Percentiles rank a stretch among this genome's conserved stretches.
These are phyloP conservation scores for Leccinum solheimii DNA, from an alignment of 1,284 basidiomycete species.

Conservation along the genomic window DNA sequence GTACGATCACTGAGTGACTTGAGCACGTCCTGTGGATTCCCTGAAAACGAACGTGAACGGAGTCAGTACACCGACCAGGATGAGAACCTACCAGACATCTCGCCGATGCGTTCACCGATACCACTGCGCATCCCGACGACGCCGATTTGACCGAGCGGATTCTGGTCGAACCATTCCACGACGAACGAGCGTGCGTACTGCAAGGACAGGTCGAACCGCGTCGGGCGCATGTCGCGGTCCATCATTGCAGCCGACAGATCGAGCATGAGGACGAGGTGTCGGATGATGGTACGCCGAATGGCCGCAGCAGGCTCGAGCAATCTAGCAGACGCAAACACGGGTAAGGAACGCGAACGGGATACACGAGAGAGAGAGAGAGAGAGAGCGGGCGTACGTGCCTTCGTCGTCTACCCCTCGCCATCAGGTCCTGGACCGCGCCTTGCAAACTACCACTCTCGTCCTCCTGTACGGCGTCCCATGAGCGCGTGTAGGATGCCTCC, in stretches of 20 bases:
- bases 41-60: constrained; percentile 41
- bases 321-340: constrained; percentile 37
- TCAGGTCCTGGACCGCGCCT: constrained; percentile 83
- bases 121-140: constrained; percentile 91
- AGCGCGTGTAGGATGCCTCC: constrained; percentile 93
- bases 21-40: constrained; percentile 93
- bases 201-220: constrained; percentile 85
- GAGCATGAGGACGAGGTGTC: constrained; percentile 88
- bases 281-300: constrained; percentile 93
- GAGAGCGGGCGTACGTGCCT: constrained; percentile 50
- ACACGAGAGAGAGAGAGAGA: not conserved
- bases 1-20: constrained; percentile 84
- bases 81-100: constrained; percentile 76
- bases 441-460: constrained; percentile 93
- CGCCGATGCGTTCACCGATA: constrained; percentile 81
- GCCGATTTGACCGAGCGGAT: constrained; percentile 96
- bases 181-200: constrained; percentile 91
- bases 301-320: constrained; percentile 81
- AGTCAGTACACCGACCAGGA: not conserved
- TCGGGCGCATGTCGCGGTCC: constrained; percentile 95
- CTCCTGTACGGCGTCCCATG: constrained; percentile 97
- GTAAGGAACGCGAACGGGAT: constrained; percentile 9
- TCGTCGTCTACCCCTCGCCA: constrained; percentile 83
- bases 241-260: constrained; percentile 92
- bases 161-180: constrained; percentile 98